phyloP scores from a whole-genome alignment of 345 rosid species.

The Aethionema arabicum region DNA sequence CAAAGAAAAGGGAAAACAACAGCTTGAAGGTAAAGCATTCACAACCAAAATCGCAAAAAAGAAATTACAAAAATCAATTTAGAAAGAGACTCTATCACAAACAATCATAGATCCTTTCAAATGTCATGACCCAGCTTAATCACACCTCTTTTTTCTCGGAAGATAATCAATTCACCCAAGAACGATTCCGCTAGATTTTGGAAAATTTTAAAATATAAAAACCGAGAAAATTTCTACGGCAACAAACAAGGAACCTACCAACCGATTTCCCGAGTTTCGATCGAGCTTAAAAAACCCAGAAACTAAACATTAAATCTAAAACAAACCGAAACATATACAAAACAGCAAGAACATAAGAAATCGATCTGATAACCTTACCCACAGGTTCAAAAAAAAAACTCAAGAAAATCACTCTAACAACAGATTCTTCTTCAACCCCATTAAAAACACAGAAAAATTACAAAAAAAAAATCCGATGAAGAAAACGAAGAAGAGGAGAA shows the following conservation, averaged over 20 bases:
- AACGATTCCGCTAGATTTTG: constrained; percentile 12
- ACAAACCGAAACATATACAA: neutral
- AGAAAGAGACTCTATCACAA: neutral
- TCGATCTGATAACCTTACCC: constrained; percentile 14
- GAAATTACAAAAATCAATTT: constrained; percentile 3
- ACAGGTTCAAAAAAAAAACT: neutral
- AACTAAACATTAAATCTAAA: constrained; percentile 4
- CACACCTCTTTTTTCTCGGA: constrained; percentile 9
- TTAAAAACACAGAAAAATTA: neutral
- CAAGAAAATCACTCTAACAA: neutral
- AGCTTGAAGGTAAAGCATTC: constrained; percentile 33
- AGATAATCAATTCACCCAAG: constrained; percentile 9
- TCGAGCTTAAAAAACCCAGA: constrained; percentile 22
- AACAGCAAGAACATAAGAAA: neutral
- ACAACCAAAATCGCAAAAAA: constrained; percentile 10
- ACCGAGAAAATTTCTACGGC: neutral
- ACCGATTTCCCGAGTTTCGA: constrained; percentile 15
- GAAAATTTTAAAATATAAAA: neutral
- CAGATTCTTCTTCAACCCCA: neutral
- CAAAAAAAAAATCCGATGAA: neutral
- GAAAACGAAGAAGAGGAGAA: constrained; percentile 7
- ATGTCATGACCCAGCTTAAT: neutral
- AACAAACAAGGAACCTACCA: constrained; percentile 27
- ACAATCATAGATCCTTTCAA: constrained; percentile 27
- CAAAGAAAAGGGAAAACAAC: constrained; percentile 19